Percentiles rank a stretch among this genome's conserved stretches.
Evolutionary conservation across 192 early-diverging fungal genomes (phyloP).

Genomic region (Chytriomyces sp.): DNA sequence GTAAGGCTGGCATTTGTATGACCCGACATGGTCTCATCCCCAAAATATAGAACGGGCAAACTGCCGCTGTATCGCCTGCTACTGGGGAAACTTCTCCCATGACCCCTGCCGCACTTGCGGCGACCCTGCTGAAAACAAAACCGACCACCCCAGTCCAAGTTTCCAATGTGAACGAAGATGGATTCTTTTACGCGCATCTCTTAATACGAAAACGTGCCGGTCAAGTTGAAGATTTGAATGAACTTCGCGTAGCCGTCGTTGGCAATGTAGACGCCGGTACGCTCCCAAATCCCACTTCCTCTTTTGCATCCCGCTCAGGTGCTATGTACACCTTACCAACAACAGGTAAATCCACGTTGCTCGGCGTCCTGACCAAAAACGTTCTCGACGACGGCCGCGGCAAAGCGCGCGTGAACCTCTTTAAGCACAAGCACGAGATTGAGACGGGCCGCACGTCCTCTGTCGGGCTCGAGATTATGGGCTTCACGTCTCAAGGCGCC

Average conservation of each 20-base stretch:
- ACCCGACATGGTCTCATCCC: not conserved
- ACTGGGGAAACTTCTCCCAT: constrained; percentile 9
- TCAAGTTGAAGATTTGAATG: constrained; percentile 79
- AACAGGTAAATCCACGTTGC: constrained; percentile 74
- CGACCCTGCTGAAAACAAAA: not conserved
- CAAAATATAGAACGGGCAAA: not conserved
- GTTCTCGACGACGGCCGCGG: constrained; percentile 91
- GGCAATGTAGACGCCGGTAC: constrained; percentile 81
- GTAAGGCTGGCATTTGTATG: too few relatives aligned
- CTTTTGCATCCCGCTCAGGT: constrained; percentile 54
- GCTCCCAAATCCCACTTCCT: not conserved
- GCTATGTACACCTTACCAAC: not conserved
- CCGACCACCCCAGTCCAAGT: too few relatives aligned
- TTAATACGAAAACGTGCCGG: constrained; percentile 73
- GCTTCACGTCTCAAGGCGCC: constrained; percentile 71
- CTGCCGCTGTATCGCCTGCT: too few relatives aligned
- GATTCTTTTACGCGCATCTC: constrained; percentile 44
- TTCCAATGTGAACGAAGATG: constrained; percentile 7
- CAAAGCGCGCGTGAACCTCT: constrained; percentile 84
- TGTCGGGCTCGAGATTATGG: constrained; percentile 84
- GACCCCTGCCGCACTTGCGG: not conserved
- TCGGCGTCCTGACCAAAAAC: constrained; percentile 90
- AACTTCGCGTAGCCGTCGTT: constrained; percentile 84
- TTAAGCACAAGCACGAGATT: constrained; percentile 89
- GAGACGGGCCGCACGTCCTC: constrained; percentile 91